Evolutionary conservation across 2,329 filamentous ascomycete species (phyloP), one percentile per base, ranked within the genome.

Genomic region (Metarhizium album): DNA sequence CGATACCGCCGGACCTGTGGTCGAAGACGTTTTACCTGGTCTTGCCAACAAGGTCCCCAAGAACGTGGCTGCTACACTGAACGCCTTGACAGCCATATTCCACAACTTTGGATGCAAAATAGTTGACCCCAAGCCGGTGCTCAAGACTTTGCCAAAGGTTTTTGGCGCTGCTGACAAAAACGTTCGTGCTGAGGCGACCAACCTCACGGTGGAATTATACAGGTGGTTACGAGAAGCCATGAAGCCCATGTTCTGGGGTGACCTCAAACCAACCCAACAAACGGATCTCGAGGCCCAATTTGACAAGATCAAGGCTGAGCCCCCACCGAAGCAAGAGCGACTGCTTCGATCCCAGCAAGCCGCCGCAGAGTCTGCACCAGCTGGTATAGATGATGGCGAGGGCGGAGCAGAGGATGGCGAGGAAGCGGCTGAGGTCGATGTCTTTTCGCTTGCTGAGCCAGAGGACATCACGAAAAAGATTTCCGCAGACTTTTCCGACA

Each of bases 121-220:
- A 18, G 84, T 93, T 47, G 93, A 98, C 62, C 89, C 94, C 3
- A 96, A 98, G 65, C 85, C 88, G 2, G 83, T 94, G 20, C 78
- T 97, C 53, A 97, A 97, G 65, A 72, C 80, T 11, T 74, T 98
- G 2, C 90, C 93, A 3, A 95, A 95, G 64, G 85, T 84, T 2
- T 98, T 96, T 64, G 89, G 88, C 20, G 93, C 97, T 65, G 91
- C 93, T 31, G 93, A 98, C 75, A 98, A 98, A 70, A 97, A 97
- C 65, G 88, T 98, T 16, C 85, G 93, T 68, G 90, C 90, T 3
- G 93, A 96, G 66, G 90, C 90, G 27, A 93, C 93, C 45, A 90
- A 86, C 59, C 74, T 98, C 52, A 86, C 91, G 0, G 88, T 96
- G 46, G 94, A 98, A 64, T 80, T 98, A 52, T 98, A 98, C 69